Percentiles rank a stretch among this genome's conserved stretches.
Evolutionary conservation across 2,329 filamentous ascomycete species (phyloP).

Genomic region (Chrysoporthe cubensis): DNA sequence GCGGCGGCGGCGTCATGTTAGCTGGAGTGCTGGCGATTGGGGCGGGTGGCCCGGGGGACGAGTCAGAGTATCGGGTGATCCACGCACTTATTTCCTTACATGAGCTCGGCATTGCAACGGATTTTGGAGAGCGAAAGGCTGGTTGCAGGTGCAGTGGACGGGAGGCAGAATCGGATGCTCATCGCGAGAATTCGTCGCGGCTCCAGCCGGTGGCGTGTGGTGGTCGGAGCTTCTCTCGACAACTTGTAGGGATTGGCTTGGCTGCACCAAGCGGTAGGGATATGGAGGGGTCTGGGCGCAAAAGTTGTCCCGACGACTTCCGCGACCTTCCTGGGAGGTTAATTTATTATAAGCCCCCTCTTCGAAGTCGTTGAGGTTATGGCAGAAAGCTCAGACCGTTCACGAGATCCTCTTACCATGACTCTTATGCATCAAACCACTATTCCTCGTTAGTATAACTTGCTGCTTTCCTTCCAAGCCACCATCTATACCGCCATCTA

Average conservation of each 20-base stretch:
- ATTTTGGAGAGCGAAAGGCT: background rate
- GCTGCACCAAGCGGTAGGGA: background rate
- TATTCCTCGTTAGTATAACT: too few species aligned
- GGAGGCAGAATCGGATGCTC: background rate
- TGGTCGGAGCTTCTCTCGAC: background rate
- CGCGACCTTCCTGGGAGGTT: too few species aligned
- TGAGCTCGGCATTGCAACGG: constrained; percentile 77
- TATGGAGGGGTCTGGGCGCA: background rate
- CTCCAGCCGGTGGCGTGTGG: background rate
- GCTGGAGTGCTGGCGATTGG: constrained; percentile 17
- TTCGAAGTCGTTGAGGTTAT: too few species aligned
- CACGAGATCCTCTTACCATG: too few species aligned
- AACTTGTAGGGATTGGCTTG: background rate
- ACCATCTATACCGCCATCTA: too few species aligned
- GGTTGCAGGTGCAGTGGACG: background rate
- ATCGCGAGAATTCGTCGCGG: constrained; percentile 4
- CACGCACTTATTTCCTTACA: constrained; percentile 93
- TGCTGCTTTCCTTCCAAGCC: too few species aligned
- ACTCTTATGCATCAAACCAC: too few species aligned
- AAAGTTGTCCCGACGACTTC: background rate
- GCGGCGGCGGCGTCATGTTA: constrained; percentile 29
- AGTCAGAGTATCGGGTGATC: constrained; percentile 5
- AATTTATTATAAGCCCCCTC: too few species aligned
- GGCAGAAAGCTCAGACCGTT: too few species aligned
- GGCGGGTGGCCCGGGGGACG: background rate